Evolutionary conservation across 352 stramenopile genomes (phyloP), one percentile per base, ranked within the genome.

Genomic region (Globisporangium carolinianum): DNA sequence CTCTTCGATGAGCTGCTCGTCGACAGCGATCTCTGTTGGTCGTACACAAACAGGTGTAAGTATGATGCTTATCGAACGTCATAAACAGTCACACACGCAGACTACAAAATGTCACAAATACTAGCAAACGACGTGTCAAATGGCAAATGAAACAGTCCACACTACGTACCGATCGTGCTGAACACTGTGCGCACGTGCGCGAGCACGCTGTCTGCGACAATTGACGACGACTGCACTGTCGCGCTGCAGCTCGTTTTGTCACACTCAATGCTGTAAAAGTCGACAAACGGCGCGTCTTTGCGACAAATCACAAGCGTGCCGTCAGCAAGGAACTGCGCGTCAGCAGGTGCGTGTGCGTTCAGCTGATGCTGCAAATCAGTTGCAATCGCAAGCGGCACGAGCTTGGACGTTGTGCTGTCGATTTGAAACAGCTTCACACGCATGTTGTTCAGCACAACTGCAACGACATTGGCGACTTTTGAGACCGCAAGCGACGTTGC

Each of bases 401-500:
- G 54, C 15, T 60, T 55, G 2, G 39, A 46, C 3, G 24, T 43
- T 43, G 39, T 43, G 39, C 39, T 43, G 39, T 12, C 66, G 37
- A 92, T 85, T 37, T 70, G 57, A 39, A 89, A 88, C 51, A 92
- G 73, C 47, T 68, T 75, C 51, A 82, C 64, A 6, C 65, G 54
- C 50, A 68, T 55, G 56, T 71, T 67, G 63, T 86, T 75, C 45
- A 87, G 65, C 9, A 86, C 73, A 17, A 87, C 70, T 0, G 72
- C 71, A 10, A 89, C 76, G 47, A 80, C 57, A 59, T 90, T 86
- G 24, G 72, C 75, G 14, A 66, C 63, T 4, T 69, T 66, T n/a
- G 70, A 86, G 47, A 90, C 67, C 1, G 83, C 64, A 17, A 87
- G 62, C 63, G 78, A 85, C 59, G 83, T 72, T 17, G 78, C 77